Base-by-base conservation (phyloP, 371 early-diverging fungal species). In the Zychaea mexicana region DNA sequence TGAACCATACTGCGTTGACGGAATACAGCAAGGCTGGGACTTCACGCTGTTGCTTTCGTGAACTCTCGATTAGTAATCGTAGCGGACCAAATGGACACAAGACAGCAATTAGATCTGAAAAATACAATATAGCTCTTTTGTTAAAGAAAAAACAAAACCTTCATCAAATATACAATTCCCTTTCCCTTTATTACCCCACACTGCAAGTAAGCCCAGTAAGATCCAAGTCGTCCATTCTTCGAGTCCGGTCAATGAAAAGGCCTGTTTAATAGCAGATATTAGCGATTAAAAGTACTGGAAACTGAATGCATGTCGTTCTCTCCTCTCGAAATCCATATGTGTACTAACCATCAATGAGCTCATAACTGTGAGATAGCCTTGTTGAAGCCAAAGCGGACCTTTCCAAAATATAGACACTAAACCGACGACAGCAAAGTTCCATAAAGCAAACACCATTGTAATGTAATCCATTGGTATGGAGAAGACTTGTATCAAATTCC, bases 61-160 rank as follows among this genome's bases (percentile, higher is more conserved):
- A 87, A 52, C 88, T 88, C 72, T 95, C 92, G 56, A 95, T 85
- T 8, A 95, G 70, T 27, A 93, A 76, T n/a, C 90, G 85, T 22
- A 95, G 82, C 6, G 95, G 95, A n/a, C 95, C 95, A 83, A 88
- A 94, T 3, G 95, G 95, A 71, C 92, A 93, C 0, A 95, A 78
- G 7, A 95, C 95, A 2, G 95, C 95, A 64, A 95, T 86, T 59
- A 95, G 75, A 77, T 95, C 92, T 91, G n/a, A n/a, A n/a, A n/a
- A n/a, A 70, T 6, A 26, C 3, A 46, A n/a, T n/a, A n/a, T n/a
- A n/a, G n/a, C n/a, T n/a, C n/a, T n/a, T n/a, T n/a, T n/a, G n/a
- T n/a, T n/a, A n/a, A n/a, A n/a, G n/a, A n/a, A n/a, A n/a, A n/a
- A n/a, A n/a, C n/a, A n/a, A n/a, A n/a, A n/a, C n/a, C n/a, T n/a